Base-by-base conservation (phyloP, 202 grass and related monocot genomes). In the Digitaria exilis region DNA sequence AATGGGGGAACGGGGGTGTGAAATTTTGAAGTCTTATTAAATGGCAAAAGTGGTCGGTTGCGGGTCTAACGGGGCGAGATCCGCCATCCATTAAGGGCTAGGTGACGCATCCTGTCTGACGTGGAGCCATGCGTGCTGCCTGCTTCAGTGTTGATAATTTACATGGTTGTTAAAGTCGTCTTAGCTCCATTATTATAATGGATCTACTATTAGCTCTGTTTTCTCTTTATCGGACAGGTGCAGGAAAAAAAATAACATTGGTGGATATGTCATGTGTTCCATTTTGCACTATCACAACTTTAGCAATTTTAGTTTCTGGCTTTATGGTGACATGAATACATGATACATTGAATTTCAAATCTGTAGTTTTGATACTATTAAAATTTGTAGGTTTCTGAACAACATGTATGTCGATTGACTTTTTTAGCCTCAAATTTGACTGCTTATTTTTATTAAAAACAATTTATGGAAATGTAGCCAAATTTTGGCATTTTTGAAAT, bases 41-140 rank as follows among this genome's bases (percentile, higher is more conserved):
- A 42, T 13, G 4, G 16, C 41, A 2, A 76, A 87, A 87, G 85
- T 87, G 85, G 85, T 87, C 79, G 79, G 85, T 82, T 62, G 17
- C 78, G 85, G 78, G 85, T 81, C 39, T 58, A 34, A 17, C 32
- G 5, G 42, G 44, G 43, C 22, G 5, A 3, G 65, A 29, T 12
- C 50, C 0, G 12, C 0, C 7, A 58, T 43, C 21, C 41, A 19
- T 2, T 18, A 37, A 4, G 18, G 1, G 28, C 26, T 1, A 18
- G 9, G 9, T 78, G 28, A 64, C 11, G 18, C 29, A 22, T 61
- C 25, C 19, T 24, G 9, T 19, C 19, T 24, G 9, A 52, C 19
- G 49, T 52, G 1, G 4, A 18, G 6, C 7, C 18, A 52, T 19
- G 49, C 17, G 17, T 1, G 1, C 49, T 52, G n/a, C n/a, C n/a